These are phyloP conservation scores for Russula brevipes DNA, from an alignment of 768 basidiomycete genomes.

Conservation along the genomic window DNA sequence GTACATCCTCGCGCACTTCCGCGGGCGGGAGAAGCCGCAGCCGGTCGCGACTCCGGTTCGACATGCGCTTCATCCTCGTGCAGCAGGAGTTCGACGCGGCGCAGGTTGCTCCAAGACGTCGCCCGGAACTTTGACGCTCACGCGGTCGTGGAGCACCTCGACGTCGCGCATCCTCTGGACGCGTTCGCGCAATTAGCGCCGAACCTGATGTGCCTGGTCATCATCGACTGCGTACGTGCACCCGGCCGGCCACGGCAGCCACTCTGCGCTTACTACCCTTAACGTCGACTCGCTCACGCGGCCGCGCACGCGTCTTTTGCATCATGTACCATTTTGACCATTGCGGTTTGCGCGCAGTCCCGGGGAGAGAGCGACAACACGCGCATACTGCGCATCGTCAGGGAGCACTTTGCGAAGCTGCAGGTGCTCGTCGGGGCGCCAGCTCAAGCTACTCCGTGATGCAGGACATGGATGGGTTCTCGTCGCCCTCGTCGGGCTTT, in stretches of 20 bases:
- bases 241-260: background rate
- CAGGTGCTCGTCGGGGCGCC: conserved; percentile 24
- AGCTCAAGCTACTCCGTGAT: background rate
- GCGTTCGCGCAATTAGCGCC: conserved; percentile 16
- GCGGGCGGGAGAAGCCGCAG: conserved; percentile 1
- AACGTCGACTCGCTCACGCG: too few relatives aligned
- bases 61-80: conserved; percentile 11
- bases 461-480: conserved; percentile 7
- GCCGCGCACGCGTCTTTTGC: too few relatives aligned
- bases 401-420: conserved; percentile 12
- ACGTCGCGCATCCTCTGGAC: conserved; percentile 11
- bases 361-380: conserved; percentile 13
- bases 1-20: conserved; percentile 15
- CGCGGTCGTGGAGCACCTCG: conserved; percentile 6
- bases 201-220: conserved; percentile 12
- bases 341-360: background rate
- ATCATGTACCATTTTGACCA: too few relatives aligned
- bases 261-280: too few relatives aligned
- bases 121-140: conserved; percentile 12
- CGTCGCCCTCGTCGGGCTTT: conserved; percentile 14
- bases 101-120: background rate
- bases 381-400: conserved; percentile 15
- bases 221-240: conserved; percentile 20
- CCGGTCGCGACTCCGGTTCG: conserved; percentile 11
- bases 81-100: conserved; percentile 13